A percentile compares a stretch with the other conserved stretches of the same genome.
Conservation (phyloP, 1,139 yeast species). For the Lodderomyces margitis region DNA sequence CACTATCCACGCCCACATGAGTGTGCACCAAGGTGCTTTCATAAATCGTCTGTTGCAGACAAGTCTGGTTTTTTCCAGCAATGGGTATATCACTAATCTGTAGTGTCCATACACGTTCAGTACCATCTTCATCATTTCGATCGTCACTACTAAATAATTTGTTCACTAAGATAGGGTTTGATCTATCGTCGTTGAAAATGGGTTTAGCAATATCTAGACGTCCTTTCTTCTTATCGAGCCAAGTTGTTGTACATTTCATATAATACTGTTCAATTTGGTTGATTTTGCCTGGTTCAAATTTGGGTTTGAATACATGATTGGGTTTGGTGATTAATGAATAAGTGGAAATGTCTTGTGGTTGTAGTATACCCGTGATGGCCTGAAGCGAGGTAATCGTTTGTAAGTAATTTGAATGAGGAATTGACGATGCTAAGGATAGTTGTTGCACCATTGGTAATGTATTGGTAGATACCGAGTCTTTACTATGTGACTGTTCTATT, state of each 20-base stretch:
- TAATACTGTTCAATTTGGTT: conserved; percentile 49
- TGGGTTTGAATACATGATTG: conserved; percentile 42
- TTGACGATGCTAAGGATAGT: conserved; percentile 38
- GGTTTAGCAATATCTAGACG: conserved; percentile 32
- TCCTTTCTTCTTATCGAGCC: conserved; percentile 27
- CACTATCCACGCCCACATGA: conserved; percentile 20
- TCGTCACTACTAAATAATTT: conserved; percentile 22
- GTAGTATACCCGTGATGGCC: conserved; percentile 42
- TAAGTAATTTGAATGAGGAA: conserved; percentile 41
- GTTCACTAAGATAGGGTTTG: conserved; percentile 19
- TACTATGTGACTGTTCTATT: too few species aligned
- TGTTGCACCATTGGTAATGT: conserved; percentile 48
- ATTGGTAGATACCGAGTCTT: too few species aligned
- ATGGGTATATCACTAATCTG: conserved; percentile 81
- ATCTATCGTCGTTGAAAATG: conserved; percentile 16
- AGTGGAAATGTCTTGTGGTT: conserved; percentile 42
- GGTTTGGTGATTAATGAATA: conserved; percentile 47
- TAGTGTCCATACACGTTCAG: conserved; percentile 55
- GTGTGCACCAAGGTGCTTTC: conserved; percentile 61
- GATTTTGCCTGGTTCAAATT: conserved; percentile 50
- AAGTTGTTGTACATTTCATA: conserved; percentile 45
- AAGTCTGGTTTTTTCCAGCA: conserved; percentile 71
- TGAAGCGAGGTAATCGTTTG: conserved; percentile 46
- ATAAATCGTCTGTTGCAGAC: conserved; percentile 64
- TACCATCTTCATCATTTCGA: conserved; percentile 20